phyloP scores from a whole-genome alignment of 768 basidiomycete genomes.

The Lanmaoa rubissima region DNA sequence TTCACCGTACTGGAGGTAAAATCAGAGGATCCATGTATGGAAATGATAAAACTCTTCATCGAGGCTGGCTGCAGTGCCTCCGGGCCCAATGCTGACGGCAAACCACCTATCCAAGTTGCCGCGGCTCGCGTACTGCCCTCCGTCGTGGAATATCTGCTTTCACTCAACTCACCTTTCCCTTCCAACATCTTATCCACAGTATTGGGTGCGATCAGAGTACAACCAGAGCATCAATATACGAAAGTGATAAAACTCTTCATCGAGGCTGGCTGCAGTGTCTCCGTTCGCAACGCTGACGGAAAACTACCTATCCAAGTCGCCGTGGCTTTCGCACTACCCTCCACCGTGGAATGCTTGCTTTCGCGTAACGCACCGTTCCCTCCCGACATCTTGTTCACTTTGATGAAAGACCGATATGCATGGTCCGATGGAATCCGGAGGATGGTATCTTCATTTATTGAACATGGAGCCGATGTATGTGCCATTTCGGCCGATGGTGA shows the following conservation, averaged over 20 bases:
- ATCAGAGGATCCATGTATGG: no score
- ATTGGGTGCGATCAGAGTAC: no score
- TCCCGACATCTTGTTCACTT: neutral
- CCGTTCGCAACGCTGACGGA: neutral
- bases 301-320: neutral
- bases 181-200: no score
- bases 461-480: neutral
- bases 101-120: no score
- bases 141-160: no score
- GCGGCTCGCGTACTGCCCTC: no score
- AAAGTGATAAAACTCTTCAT: neutral
- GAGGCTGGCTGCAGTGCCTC: no score
- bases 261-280: neutral
- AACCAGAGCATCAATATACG: neutral
- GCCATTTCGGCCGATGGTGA: neutral
- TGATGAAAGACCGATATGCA: no score
- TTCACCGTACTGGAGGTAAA: neutral
- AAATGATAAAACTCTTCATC: no score
- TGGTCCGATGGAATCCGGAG: fast-evolving
- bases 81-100: no score
- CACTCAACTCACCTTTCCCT: no score
- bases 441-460: neutral
- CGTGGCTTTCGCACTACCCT: fast-evolving
- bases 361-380: neutral
- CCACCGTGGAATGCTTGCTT: neutral